Conservation (phyloP, 192 early-diverging fungal genomes). For the Helicostylum pulchrum region DNA sequence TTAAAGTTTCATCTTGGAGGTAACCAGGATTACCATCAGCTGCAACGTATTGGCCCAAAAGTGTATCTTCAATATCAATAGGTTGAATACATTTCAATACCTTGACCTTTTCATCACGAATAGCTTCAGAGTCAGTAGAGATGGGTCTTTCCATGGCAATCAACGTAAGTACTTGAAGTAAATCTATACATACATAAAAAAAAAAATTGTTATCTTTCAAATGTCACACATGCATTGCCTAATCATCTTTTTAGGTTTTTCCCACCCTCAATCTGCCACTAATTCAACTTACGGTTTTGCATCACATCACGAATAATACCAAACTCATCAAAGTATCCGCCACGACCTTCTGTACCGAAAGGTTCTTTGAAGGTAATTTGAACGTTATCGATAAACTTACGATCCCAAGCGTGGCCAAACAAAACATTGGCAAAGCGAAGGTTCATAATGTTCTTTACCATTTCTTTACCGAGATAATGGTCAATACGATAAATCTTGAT, state of each 20-base stretch:
- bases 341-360: conserved; percentile 95
- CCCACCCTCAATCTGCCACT: no score
- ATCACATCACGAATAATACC: conserved; percentile 97
- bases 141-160: conserved; percentile 95
- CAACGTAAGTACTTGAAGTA: conserved; percentile 90
- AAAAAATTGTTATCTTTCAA: conserved; percentile 4
- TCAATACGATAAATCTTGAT: conserved; percentile 98
- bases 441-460: conserved; percentile 97
- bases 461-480: conserved; percentile 98
- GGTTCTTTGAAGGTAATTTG: conserved; percentile 99
- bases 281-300: conserved; percentile 67
- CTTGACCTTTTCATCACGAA: conserved; percentile 95
- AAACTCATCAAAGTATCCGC: conserved; percentile 99
- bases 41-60: conserved; percentile 89
- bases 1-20: conserved; percentile 85
- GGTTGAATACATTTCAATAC: conserved; percentile 71
- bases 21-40: conserved; percentile 89
- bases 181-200: conserved; percentile 60
- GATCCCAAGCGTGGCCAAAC: conserved; percentile 91
- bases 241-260: no score
- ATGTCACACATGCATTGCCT: no score
- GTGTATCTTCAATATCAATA: conserved; percentile 73
- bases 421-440: conserved; percentile 94
- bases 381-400: conserved; percentile 82
- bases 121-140: conserved; percentile 82